phyloP scores from a whole-genome alignment of 2,329 filamentous ascomycete genomes.

The Aspergillus calidoustus region DNA sequence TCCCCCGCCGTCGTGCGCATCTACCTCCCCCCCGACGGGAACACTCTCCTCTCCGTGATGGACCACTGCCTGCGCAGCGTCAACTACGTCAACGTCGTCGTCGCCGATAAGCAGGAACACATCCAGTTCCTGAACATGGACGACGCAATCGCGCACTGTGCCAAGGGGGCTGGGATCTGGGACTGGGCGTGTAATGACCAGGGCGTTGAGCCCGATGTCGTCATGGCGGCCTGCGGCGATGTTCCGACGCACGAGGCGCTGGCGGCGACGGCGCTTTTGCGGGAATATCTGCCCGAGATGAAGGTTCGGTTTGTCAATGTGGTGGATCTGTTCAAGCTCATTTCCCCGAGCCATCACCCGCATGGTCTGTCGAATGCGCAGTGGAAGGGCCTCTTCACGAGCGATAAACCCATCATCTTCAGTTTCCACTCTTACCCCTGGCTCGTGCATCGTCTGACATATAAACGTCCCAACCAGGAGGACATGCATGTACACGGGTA shows the following conservation, averaged over 20 bases:
- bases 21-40: conserved; percentile 79
- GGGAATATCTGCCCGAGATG: conserved; percentile 71
- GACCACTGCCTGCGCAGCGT: conserved; percentile 73
- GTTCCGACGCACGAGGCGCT: conserved; percentile 75
- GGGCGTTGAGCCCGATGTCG: conserved; percentile 69
- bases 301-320: conserved; percentile 81
- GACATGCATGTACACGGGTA: conserved; percentile 78
- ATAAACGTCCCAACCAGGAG: conserved; percentile 70
- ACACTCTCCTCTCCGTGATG: conserved; percentile 75
- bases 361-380: conserved; percentile 71
- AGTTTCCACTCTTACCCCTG: conserved; percentile 86
- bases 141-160: conserved; percentile 74
- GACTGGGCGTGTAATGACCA: conserved; percentile 74
- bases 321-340: conserved; percentile 80
- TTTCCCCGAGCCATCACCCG: conserved; percentile 70
- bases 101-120: conserved; percentile 79
- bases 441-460: conserved; percentile 77
- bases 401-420: conserved; percentile 74
- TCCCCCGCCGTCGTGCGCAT: conserved; percentile 79
- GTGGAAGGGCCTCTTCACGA: conserved; percentile 73
- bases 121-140: conserved; percentile 77
- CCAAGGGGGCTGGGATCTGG: conserved; percentile 80
- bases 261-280: conserved; percentile 73
- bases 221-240: conserved; percentile 78
- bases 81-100: conserved; percentile 82